Evolutionary conservation across 768 basidiomycete genomes (phyloP), one percentile per base, ranked within the genome.

Genomic region (Suillus tomentosus): DNA sequence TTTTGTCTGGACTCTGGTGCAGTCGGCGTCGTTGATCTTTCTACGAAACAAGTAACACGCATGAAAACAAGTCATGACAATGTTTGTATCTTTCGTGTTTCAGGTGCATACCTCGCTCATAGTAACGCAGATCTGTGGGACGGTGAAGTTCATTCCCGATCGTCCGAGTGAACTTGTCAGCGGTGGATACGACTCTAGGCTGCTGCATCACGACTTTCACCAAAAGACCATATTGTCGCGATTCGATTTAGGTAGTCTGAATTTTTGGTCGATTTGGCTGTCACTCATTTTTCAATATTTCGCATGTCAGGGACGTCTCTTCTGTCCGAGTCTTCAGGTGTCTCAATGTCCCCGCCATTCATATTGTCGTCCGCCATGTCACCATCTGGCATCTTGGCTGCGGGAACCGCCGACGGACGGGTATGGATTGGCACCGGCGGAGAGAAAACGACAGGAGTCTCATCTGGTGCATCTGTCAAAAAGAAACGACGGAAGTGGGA

Each of bases 271-370:
- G 0, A 15, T 39, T 40, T 39, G 24, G n/a, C 47, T 36, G n/a
- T 51, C 22, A 48, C 55, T 68, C 59, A 58, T 54, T 37, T 37
- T 37, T 37, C 10, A 37, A 10, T 37, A 15, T 62, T 58, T 54
- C 24, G 62, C n/a, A 56, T 64, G 48, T 50, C 36, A 69, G 65
- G 67, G 82, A 84, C 80, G 9, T 68, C 81, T 5, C 74, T 78
- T 3, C 75, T 48, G 47, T 14, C 36, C 47, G 47, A 80, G 42
- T 74, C 77, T 14, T 79, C 79, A 0, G 84, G 84, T 1, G 79
- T 89, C 64, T 80, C 85, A 0, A 76, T 93, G 31, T 87, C 91
- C 2, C 91, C 91, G 1, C 90, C 92, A 1, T 95, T 94, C 71
- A 76, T 94, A 60, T 80, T 87, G 73, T 88, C 84, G 27, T 76